A percentile compares a stretch with the other conserved stretches of the same genome.
Evolutionary conservation across 345 rosid species (phyloP).

Genomic region (Cardamine chenopodiifolia): DNA sequence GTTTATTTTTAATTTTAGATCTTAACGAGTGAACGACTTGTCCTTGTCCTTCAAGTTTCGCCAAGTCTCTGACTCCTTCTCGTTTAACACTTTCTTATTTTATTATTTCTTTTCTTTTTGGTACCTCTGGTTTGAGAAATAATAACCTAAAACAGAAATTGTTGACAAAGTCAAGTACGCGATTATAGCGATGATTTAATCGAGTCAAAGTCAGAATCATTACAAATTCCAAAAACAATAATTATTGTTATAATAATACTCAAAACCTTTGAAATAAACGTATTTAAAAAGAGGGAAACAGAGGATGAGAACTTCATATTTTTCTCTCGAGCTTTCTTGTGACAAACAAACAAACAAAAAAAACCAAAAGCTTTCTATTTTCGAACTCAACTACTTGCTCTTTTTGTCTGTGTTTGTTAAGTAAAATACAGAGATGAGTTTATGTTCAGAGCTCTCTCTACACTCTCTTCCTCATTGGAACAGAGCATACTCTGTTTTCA

Average conservation of each 20-base stretch:
- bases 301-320: conserved; percentile 8
- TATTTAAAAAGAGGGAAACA: neutral
- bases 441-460: conserved; percentile 28
- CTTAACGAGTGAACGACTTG: neutral
- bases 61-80: conserved; percentile 5
- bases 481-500: conserved; percentile 18
- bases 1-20: neutral
- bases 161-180: conserved; percentile 38
- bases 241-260: neutral
- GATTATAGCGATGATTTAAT: conserved; percentile 9
- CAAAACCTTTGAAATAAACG: neutral
- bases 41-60: neutral
- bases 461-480: conserved; percentile 22
- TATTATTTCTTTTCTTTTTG: neutral
- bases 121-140: neutral
- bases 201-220: conserved; percentile 36
- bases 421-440: conserved; percentile 23
- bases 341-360: neutral
- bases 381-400: neutral
- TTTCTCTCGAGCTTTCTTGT: conserved; percentile 1
- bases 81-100: neutral
- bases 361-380: neutral
- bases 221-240: conserved; percentile 12
- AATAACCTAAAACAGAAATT: neutral
- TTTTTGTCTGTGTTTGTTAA: neutral